These are phyloP conservation scores for Suillus clintonianus DNA, from an alignment of 768 basidiomycete genomes.

Conservation along the genomic window DNA sequence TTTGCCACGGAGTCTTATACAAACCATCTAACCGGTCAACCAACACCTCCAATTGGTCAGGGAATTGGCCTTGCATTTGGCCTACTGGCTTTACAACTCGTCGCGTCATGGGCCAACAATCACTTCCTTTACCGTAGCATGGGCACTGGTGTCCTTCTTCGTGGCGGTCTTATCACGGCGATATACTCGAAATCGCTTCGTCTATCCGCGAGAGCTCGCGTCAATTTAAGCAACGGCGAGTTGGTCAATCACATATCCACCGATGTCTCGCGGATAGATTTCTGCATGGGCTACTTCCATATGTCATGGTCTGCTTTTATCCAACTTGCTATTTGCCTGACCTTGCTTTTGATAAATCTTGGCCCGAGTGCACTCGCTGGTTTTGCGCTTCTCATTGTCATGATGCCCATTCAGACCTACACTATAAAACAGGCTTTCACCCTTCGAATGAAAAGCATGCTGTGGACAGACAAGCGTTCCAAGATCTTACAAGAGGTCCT, in stretches of 20 bases:
- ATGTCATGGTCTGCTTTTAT: constrained; percentile 79
- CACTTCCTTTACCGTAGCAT: constrained; percentile 83
- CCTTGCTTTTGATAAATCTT: constrained; percentile 72
- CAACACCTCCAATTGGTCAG: constrained; percentile 44
- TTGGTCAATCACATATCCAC: constrained; percentile 94
- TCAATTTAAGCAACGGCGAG: constrained; percentile 82
- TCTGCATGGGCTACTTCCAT: constrained; percentile 78
- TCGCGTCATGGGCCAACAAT: constrained; percentile 67
- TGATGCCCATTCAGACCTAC: constrained; percentile 70
- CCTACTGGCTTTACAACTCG: constrained; percentile 67
- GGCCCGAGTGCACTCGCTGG: constrained; percentile 61
- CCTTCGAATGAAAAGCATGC: constrained; percentile 73
- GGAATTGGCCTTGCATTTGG: constrained; percentile 79
- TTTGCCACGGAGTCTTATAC: constrained; percentile 66
- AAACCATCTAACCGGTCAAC: constrained; percentile 41
- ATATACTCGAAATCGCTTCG: constrained; percentile 79
- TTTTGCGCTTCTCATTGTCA: constrained; percentile 64
- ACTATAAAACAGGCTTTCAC: constrained; percentile 67
- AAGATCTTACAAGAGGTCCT: constrained; percentile 89
- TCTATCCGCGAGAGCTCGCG: constrained; percentile 77
- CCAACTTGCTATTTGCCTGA: constrained; percentile 75
- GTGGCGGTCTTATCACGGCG: constrained; percentile 84
- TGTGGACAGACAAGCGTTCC: constrained; percentile 88
- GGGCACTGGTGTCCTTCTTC: constrained; percentile 75
- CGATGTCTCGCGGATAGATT: constrained; percentile 90